Conservation (phyloP, 2,329 filamentous ascomycete genomes). For the Zasmidium cellare region DNA sequence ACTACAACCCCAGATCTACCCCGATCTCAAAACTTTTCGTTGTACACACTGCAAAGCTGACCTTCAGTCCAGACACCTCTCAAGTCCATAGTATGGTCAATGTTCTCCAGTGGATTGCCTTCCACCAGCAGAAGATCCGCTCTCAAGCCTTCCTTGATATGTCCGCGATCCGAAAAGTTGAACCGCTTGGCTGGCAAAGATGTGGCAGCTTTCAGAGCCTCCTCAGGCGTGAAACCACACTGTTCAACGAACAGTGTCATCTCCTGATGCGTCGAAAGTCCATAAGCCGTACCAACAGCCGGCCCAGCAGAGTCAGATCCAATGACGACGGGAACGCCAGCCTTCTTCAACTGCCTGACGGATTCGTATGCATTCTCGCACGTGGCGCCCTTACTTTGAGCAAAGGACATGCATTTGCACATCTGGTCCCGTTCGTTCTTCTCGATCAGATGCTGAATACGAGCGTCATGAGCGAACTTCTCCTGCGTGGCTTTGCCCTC, state of each 20-base stretch:
- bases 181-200: constrained; percentile 42
- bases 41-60: constrained; percentile 17
- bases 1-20: background rate
- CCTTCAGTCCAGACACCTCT: constrained; percentile 48
- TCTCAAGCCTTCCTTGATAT: constrained; percentile 40
- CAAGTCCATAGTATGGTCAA: constrained; percentile 43
- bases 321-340: constrained; percentile 44
- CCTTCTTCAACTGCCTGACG: constrained; percentile 40
- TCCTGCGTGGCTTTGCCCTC: constrained; percentile 43
- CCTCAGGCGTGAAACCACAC: constrained; percentile 43
- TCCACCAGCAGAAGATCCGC: constrained; percentile 48
- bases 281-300: constrained; percentile 46
- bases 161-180: constrained; percentile 42
- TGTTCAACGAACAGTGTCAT: constrained; percentile 43
- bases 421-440: constrained; percentile 37
- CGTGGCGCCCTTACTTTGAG: constrained; percentile 29
- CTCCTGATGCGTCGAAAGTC: constrained; percentile 45
- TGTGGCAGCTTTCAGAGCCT: constrained; percentile 45
- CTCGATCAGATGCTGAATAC: constrained; percentile 36
- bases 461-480: constrained; percentile 42
- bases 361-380: constrained; percentile 44
- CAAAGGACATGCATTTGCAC: constrained; percentile 45
- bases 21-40: background rate
- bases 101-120: constrained; percentile 44
- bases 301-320: constrained; percentile 46